phyloP scores from a whole-genome alignment of 2,329 filamentous ascomycete species.

The Rasamsonia emersonii region DNA sequence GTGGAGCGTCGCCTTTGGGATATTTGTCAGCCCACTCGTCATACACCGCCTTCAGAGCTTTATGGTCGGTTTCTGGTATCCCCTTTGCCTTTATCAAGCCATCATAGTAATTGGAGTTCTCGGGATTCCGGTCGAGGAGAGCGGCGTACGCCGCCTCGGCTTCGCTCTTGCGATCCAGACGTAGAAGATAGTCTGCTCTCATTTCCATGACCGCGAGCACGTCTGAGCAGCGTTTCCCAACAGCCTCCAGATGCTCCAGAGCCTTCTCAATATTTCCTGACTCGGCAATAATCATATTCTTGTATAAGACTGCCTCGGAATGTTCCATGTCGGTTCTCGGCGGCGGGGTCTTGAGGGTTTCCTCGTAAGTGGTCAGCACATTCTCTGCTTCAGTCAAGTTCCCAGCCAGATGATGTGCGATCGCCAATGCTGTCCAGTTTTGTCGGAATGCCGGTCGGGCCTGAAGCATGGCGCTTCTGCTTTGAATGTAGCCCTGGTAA shows the following conservation, averaged over 20 bases:
- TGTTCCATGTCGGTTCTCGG: conserved; percentile 77
- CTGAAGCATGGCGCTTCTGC: conserved; percentile 78
- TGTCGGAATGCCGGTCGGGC: conserved; percentile 71
- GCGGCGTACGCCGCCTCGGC: conserved; percentile 72
- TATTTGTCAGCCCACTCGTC: conserved; percentile 73
- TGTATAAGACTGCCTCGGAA: conserved; percentile 89
- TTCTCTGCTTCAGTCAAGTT: conserved; percentile 81
- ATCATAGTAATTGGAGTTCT: conserved; percentile 79
- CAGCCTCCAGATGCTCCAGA: conserved; percentile 72
- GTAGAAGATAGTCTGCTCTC: conserved; percentile 72
- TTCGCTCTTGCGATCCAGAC: conserved; percentile 68
- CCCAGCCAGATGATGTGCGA: conserved; percentile 85
- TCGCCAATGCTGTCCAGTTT: conserved; percentile 96
- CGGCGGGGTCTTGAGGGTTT: conserved; percentile 75
- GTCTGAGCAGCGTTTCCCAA: conserved; percentile 72
- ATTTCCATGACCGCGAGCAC: conserved; percentile 77
- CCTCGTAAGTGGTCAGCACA: conserved; percentile 83
- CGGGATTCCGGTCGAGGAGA: conserved; percentile 77
- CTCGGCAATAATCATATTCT: conserved; percentile 89
- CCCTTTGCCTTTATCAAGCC: conserved; percentile 62
- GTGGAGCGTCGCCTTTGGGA: conserved; percentile 74
- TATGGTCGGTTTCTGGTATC: conserved; percentile 52
- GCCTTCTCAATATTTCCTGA: conserved; percentile 74
- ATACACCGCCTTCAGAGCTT: conserved; percentile 65
- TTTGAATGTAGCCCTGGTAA: conserved; percentile 87